These are phyloP conservation scores for Bisporella sp. DNA, from an alignment of 2,329 filamentous ascomycete genomes.

Conservation along the genomic window DNA sequence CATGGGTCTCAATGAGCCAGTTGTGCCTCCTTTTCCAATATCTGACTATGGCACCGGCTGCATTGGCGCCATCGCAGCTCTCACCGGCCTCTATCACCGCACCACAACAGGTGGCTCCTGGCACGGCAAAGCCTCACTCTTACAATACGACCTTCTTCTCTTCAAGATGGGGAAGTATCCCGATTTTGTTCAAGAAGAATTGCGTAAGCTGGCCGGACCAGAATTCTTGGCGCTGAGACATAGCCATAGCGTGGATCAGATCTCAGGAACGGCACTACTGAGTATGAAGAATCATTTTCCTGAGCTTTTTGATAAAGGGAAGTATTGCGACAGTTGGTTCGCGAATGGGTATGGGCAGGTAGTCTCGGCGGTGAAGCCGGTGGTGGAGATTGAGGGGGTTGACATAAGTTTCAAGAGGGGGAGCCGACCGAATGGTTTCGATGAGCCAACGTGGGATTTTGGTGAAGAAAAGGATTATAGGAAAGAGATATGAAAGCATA, in stretches of 20 bases:
- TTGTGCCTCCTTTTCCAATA: slow-evolving; percentile 59
- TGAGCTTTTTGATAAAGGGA: slow-evolving; percentile 22
- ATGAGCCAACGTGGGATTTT: slow-evolving; percentile 38
- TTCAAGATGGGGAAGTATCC: slow-evolving; percentile 53
- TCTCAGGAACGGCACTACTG: slow-evolving; percentile 21
- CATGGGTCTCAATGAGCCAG: slow-evolving; percentile 54
- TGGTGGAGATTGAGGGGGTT: slow-evolving; percentile 23
- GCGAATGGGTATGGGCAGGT: slow-evolving; percentile 21
- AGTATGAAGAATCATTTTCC: slow-evolving; percentile 23
- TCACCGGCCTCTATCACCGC: slow-evolving; percentile 56
- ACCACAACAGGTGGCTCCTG: slow-evolving; percentile 59
- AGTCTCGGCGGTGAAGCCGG: slow-evolving; percentile 22
- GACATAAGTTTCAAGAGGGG: slow-evolving; percentile 23
- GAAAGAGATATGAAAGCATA: neutral
- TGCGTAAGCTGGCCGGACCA: slow-evolving; percentile 15
- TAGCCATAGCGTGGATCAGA: slow-evolving; percentile 25
- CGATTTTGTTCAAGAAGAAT: slow-evolving; percentile 39
- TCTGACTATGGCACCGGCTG: slow-evolving; percentile 66
- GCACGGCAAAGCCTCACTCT: slow-evolving; percentile 55
- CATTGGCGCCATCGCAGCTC: slow-evolving; percentile 61
- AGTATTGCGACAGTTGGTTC: slow-evolving; percentile 14
- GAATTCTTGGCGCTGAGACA: slow-evolving; percentile 24
- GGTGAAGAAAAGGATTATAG: slow-evolving; percentile 18
- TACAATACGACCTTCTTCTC: slow-evolving; percentile 63
- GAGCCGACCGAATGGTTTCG: slow-evolving; percentile 42